Percentiles rank a stretch among this genome's conserved stretches.
Evolutionary conservation across 2,329 filamentous ascomycete genomes (phyloP).

Genomic region (Aspergillus thermomutatus): DNA sequence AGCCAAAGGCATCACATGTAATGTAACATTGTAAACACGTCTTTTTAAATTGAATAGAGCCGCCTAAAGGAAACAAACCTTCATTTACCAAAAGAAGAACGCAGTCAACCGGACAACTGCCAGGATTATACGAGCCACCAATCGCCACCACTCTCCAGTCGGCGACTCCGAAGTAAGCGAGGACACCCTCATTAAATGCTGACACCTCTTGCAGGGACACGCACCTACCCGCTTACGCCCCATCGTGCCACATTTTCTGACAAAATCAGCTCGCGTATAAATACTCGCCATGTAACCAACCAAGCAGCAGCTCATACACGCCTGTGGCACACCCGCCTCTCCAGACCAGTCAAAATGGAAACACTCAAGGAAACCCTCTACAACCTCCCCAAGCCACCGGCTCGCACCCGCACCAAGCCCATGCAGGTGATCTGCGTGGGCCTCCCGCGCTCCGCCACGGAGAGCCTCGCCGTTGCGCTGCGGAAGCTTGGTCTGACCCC

Average conservation of each 20-base stretch:
- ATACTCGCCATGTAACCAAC: neutral
- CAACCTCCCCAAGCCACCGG: conserved; percentile 1
- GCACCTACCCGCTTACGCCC: neutral
- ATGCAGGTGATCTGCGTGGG: conserved; percentile 23
- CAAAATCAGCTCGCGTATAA: neutral
- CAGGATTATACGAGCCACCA: neutral
- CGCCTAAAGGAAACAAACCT: no score
- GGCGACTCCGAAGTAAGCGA: neutral
- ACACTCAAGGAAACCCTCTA: neutral
- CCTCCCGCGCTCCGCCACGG: conserved; percentile 22
- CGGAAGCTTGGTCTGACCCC: conserved; percentile 17
- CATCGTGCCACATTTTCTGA: neutral
- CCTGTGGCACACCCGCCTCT: neutral
- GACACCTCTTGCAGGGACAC: neutral
- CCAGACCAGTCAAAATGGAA: neutral
- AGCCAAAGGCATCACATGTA: neutral
- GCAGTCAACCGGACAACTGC: no score
- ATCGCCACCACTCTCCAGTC: no score
- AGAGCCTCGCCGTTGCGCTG: conserved; percentile 22
- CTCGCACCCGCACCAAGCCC: conserved; percentile 11
- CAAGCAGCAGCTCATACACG: neutral
- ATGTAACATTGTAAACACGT: no score
- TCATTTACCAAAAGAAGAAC: no score
- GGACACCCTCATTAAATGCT: neutral
- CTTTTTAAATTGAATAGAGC: no score